Evolutionary conservation across 2,329 filamentous ascomycete species (phyloP), one percentile per base, ranked within the genome.

Genomic region (Orbilia brochopaga): DNA sequence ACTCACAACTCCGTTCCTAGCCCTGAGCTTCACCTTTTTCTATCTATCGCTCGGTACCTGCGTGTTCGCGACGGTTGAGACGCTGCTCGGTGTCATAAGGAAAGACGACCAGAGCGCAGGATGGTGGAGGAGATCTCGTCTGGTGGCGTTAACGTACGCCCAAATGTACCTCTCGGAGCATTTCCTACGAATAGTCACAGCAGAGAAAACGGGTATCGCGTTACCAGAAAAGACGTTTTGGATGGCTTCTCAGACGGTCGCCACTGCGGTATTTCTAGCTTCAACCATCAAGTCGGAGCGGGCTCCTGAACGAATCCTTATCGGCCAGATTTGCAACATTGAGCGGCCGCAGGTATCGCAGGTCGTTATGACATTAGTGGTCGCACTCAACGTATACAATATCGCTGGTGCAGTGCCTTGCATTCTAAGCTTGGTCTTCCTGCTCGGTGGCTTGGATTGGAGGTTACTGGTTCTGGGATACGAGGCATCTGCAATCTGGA

Each of bases 141-240:
- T 70, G 11, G 66, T 70, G 1, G 66, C 66, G 19, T 17, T 70
- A 32, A 70, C 66, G 4, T 70, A 70, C 19, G 17, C 66, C 32
- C 66, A 70, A 17, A 70, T 70, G 66, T 70, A 70, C 46, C 53
- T 70, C 23, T 70, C 66, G 2, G 58, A 70, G 30, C 66, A 70
- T 35, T 70, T 70, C 17, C 30, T 70, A 6, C 59, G 59, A 1
- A 60, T 51, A 7, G 53, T 64, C 11, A 59, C 48, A 2, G 54
- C 54, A n/a, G 50, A 42, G 4, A 70, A 70, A 17, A 8, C 59
- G 4, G 59, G 59, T 13, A 40, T 37, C 37, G 59, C 55, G 2
- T 30, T 56, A 30, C 54, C 59, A 1, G 66, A 70, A 23, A 70
- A 64, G 23, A 56, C 21, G 24, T 70, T 70, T 17, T 70, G 66